These are phyloP conservation scores for Cladophialophora immunda DNA, from an alignment of 2,329 filamentous ascomycete species.

Conservation along the genomic window DNA sequence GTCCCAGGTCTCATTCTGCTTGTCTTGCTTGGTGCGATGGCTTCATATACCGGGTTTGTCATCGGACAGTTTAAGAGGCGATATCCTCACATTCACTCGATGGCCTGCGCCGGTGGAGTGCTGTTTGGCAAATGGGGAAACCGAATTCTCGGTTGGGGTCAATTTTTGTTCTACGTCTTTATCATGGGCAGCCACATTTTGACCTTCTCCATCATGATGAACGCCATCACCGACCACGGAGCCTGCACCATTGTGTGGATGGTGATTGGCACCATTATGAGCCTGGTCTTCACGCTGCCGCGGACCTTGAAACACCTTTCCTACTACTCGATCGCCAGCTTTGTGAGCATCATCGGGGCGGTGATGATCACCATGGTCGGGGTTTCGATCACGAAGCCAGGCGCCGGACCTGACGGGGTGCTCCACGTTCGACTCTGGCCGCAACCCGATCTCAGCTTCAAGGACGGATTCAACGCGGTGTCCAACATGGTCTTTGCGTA, in stretches of 20 bases:
- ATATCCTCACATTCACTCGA: conserved; percentile 66
- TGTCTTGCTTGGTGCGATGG: conserved; percentile 61
- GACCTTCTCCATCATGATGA: conserved; percentile 74
- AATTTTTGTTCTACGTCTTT: conserved; percentile 72
- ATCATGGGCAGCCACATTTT: conserved; percentile 75
- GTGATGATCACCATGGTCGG: conserved; percentile 73
- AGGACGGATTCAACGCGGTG: conserved; percentile 67
- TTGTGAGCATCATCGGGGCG: conserved; percentile 69
- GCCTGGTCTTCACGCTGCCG: conserved; percentile 67
- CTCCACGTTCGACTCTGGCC: conserved; percentile 65
- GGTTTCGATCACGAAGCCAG: conserved; percentile 62
- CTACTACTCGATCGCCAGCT: conserved; percentile 70
- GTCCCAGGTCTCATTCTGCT: conserved; percentile 65
- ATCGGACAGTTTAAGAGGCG: conserved; percentile 67
- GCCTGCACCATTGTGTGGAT: conserved; percentile 72
- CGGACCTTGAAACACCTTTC: conserved; percentile 70
- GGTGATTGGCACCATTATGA: conserved; percentile 65
- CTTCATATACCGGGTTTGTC: conserved; percentile 68
- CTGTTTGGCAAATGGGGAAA: conserved; percentile 62
- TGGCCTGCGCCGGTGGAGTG: conserved; percentile 73
- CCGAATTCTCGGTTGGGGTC: conserved; percentile 68
- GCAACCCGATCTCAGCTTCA: conserved; percentile 56
- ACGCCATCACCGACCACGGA: conserved; percentile 68
- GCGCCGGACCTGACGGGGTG: conserved; percentile 69
- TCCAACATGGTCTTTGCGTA: conserved; percentile 78